phyloP scores from a whole-genome alignment of 331 rosid genomes.

The Pyrus hybrid region DNA sequence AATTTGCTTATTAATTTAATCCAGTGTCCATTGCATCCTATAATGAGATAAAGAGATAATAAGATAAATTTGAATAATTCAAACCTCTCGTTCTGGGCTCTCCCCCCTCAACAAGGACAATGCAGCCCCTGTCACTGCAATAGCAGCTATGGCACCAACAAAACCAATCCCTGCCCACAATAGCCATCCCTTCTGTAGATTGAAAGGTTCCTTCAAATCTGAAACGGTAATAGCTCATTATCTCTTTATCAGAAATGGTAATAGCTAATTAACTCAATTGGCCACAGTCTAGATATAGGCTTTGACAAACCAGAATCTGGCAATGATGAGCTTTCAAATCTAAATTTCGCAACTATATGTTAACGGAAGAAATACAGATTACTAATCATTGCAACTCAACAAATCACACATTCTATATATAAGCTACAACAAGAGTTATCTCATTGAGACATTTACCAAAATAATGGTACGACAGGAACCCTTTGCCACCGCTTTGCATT shows the following conservation, averaged over 20 bases:
- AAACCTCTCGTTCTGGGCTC: slow-evolving; percentile 80
- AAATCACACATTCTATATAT: background rate
- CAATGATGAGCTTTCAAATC: background rate
- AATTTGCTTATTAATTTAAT: too few relatives aligned
- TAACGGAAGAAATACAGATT: background rate
- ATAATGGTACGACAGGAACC: too few relatives aligned
- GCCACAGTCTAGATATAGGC: slow-evolving; percentile 9
- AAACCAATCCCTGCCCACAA: slow-evolving; percentile 96
- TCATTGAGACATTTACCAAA: background rate
- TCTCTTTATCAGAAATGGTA: slow-evolving; percentile 35
- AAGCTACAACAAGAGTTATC: background rate
- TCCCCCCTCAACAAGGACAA: slow-evolving; percentile 57
- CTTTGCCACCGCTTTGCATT: too few relatives aligned
- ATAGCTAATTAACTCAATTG: background rate
- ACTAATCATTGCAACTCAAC: background rate
- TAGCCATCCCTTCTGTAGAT: slow-evolving; percentile 85
- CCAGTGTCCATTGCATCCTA: background rate
- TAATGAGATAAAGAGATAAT: background rate
- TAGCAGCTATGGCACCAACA: slow-evolving; percentile 57
- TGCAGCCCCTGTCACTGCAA: slow-evolving; percentile 64
- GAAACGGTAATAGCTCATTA: slow-evolving; percentile 20
- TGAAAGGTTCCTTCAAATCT: slow-evolving; percentile 78
- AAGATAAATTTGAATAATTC: slow-evolving; percentile 7
- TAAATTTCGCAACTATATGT: background rate
- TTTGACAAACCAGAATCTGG: slow-evolving; percentile 2